A percentile compares a stretch with the other conserved stretches of the same genome.
Conservation (phyloP, 2,329 filamentous ascomycete genomes). For the Tolypocladium inflatum region DNA sequence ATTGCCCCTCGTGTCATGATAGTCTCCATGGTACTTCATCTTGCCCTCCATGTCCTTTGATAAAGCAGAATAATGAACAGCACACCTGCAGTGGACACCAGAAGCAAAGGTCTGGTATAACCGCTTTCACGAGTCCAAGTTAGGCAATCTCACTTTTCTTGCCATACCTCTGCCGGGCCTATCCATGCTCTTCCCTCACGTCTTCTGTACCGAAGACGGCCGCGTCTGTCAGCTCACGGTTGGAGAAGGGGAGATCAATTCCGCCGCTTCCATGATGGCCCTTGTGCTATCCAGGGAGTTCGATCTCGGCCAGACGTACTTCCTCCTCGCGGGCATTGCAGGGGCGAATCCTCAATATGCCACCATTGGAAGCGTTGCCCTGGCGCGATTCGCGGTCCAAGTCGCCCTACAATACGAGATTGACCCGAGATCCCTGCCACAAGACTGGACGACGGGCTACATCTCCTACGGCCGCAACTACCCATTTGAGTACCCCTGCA, state of each 20-base stretch:
- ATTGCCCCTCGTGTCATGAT: slow-evolving; percentile 48
- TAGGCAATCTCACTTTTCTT: slow-evolving; percentile 45
- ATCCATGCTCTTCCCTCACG: slow-evolving; percentile 54
- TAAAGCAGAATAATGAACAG: not conserved
- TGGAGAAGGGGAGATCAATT: slow-evolving; percentile 66
- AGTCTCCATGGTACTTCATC: not conserved
- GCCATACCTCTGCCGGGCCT: slow-evolving; percentile 53
- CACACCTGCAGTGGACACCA: slow-evolving; percentile 40
- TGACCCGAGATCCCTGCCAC: slow-evolving; percentile 57
- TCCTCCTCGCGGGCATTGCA: slow-evolving; percentile 62
- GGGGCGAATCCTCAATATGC: slow-evolving; percentile 62
- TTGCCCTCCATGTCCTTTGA: not conserved
- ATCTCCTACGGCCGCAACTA: slow-evolving; percentile 49
- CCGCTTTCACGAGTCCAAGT: slow-evolving; percentile 31
- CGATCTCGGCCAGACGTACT: slow-evolving; percentile 59
- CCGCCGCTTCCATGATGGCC: slow-evolving; percentile 55
- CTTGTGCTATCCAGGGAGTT: slow-evolving; percentile 53
- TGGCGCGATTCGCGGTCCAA: slow-evolving; percentile 62
- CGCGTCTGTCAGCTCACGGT: slow-evolving; percentile 60
- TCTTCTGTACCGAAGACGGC: slow-evolving; percentile 52
- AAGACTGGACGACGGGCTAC: slow-evolving; percentile 58
- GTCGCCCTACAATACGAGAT: slow-evolving; percentile 70
- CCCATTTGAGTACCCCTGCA: slow-evolving; percentile 47
- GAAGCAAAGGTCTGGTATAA: slow-evolving; percentile 54
- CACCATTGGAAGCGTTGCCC: slow-evolving; percentile 57